Conservation (phyloP, 2,329 filamentous ascomycete species). For the Pseudogymnoascus pannorum region DNA sequence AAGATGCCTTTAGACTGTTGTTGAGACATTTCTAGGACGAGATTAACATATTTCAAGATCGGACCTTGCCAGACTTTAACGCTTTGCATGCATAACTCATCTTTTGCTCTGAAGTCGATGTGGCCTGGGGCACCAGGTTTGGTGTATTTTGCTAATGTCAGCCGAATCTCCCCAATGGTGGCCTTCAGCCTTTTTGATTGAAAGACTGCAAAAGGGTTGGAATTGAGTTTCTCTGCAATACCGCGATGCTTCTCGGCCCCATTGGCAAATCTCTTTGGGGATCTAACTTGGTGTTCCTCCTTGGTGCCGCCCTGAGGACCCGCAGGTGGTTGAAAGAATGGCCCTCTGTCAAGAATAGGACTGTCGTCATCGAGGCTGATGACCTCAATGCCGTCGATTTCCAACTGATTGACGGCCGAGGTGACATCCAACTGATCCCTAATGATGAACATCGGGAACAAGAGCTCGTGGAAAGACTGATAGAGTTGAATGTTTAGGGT, state of each 20-base stretch:
- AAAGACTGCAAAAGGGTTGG: neutral
- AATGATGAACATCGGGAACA: conserved; percentile 27
- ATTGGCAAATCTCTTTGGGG: neutral
- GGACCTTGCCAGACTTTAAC: conserved; percentile 52
- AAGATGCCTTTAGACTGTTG: conserved; percentile 34
- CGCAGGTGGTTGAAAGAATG: no score
- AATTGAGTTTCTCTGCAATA: neutral
- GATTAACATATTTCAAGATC: conserved; percentile 36
- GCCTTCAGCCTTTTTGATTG: neutral
- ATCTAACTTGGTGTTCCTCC: neutral
- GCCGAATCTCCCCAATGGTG: conserved; percentile 37
- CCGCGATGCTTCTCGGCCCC: neutral
- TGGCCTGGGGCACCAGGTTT: conserved; percentile 51
- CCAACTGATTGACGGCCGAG: neutral
- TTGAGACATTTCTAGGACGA: conserved; percentile 42
- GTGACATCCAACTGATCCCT: conserved; percentile 20
- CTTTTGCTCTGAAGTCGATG: conserved; percentile 52
- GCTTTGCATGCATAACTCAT: conserved; percentile 48
- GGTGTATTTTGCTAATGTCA: conserved; percentile 47
- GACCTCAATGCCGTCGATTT: neutral
- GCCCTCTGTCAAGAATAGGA: conserved; percentile 3
- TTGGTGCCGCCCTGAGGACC: no score
- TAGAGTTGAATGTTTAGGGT: conserved; percentile 29
- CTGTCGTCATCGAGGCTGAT: conserved; percentile 15
- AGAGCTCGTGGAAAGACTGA: conserved; percentile 24